Evolutionary conservation across 2,329 filamentous ascomycete species (phyloP), one percentile per base, ranked within the genome.

Genomic region (Daldinia eschscholtzii): DNA sequence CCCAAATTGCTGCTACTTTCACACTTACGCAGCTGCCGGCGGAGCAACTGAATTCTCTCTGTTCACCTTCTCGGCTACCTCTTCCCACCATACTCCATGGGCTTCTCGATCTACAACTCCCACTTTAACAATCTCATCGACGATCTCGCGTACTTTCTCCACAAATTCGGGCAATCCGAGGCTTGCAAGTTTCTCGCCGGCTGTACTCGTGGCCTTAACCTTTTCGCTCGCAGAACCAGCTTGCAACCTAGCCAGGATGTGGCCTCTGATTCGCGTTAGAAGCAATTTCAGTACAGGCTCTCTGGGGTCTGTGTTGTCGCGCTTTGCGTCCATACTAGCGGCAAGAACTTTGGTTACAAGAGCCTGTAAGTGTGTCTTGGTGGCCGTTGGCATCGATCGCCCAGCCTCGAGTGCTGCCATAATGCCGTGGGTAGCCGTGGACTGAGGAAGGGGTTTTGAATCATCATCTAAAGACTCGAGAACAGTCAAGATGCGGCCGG

Each of bases 101-200:
- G 88, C 86, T 68, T 88, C 89, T 70, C 89, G 85, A 76, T 94
- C 92, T 4, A 93, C 89, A 4, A 82, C 82, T 13, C 89, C 89
- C 3, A 93, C 85, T 76, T 86, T 86, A 46, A 87, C 85, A 67
- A 94, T 80, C 75, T 90, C 84, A 37, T 93, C 91, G 6, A 92
- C 89, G 73, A 94, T 90, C 56, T 88, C 88, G 35, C 90, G 84
- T 13, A 94, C 88, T 67, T 86, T 87, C 30, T 88, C 86, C 15
- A 91, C 89, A 76, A 94, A 94, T 79, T 94, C 92, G 0, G 89
- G 89, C 64, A 94, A 80, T 0, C 92, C 92, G 18, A 92, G 84
- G 2, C 86, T 85, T 0, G 91, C 90, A 6, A 94, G 84, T 65
- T 87, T 89, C 78, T 94, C 92, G 10, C 87, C 88, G 0, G 91